Evolutionary conservation across 768 basidiomycete genomes (phyloP).

Genomic region (Leccinum rimulosum): DNA sequence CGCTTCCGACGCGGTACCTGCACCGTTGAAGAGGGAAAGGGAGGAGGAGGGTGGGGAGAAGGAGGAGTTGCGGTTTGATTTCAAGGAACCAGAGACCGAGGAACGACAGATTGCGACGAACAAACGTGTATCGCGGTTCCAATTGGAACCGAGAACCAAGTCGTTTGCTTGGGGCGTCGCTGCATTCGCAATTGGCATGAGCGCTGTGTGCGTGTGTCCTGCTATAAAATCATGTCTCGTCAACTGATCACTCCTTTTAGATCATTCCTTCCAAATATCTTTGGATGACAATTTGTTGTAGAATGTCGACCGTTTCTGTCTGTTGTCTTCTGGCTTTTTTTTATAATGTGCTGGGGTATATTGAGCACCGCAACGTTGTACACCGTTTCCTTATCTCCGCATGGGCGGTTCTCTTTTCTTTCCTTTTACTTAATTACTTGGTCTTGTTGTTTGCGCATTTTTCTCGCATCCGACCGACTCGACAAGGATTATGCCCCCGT

Average conservation of each 20-base stretch:
- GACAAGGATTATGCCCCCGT: constrained; percentile 5
- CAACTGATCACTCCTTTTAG: constrained; percentile 27
- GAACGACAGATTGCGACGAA: constrained; percentile 62
- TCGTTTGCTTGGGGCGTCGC: constrained; percentile 81
- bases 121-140: constrained; percentile 54
- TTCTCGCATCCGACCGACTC: background rate
- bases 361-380: constrained; percentile 18
- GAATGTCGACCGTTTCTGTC: constrained; percentile 15
- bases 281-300: constrained; percentile 35
- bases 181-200: constrained; percentile 79
- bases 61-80: constrained; percentile 52
- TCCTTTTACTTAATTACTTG: background rate
- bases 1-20: constrained; percentile 16
- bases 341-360: constrained; percentile 21
- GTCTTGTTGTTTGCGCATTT: background rate
- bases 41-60: constrained; percentile 44
- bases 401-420: constrained; percentile 16
- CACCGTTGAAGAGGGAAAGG: constrained; percentile 48
- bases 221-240: background rate
- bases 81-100: constrained; percentile 65
- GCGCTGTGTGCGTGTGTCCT: constrained; percentile 66
- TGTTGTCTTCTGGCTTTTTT: constrained; percentile 10
- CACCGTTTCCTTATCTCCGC: constrained; percentile 8
- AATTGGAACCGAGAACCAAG: constrained; percentile 65
- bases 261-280: constrained; percentile 60